Percentiles rank a stretch among this genome's conserved stretches.
These are phyloP conservation scores for Sclerotinia minor DNA, from an alignment of 2,329 filamentous ascomycete genomes.

Conservation along the genomic window DNA sequence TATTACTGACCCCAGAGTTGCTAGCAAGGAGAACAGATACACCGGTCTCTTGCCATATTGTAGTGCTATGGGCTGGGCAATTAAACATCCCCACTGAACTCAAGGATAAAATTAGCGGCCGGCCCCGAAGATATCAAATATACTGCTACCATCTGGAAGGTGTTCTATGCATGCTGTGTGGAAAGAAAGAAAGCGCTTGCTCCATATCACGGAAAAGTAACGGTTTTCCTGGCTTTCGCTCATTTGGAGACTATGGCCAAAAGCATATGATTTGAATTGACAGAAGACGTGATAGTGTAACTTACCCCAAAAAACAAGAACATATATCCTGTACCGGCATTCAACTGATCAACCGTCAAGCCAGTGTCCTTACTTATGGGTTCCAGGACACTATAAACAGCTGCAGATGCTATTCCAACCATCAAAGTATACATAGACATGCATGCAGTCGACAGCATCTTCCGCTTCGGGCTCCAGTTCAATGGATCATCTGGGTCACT, in stretches of 20 bases:
- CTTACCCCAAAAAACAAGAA: conserved; percentile 45
- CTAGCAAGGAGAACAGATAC: conserved; percentile 40
- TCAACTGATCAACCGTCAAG: conserved; percentile 48
- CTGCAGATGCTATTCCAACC: conserved; percentile 50
- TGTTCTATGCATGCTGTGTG: not conserved
- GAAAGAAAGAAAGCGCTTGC: not conserved
- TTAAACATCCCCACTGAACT: conserved; percentile 52
- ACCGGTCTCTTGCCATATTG: conserved; percentile 47
- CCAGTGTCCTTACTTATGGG: conserved; percentile 50
- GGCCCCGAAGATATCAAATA: not conserved
- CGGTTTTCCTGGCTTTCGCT: no score
- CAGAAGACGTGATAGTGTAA: not conserved
- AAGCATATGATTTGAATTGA: not conserved
- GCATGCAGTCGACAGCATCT: conserved; percentile 38
- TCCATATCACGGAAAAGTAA: not conserved
- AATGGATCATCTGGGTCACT: conserved; percentile 45
- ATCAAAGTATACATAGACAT: conserved; percentile 49
- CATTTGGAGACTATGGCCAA: not conserved
- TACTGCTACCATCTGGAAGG: not conserved
- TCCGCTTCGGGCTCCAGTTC: conserved; percentile 44
- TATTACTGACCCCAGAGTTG: conserved; percentile 32
- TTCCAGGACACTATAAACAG: conserved; percentile 52
- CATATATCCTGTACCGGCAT: conserved; percentile 53
- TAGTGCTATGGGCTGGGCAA: conserved; percentile 55
- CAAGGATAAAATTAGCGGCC: conserved; percentile 28